phyloP scores from a whole-genome alignment of 1,284 basidiomycete species.

The Cutaneotrichosporon mucoides region DNA sequence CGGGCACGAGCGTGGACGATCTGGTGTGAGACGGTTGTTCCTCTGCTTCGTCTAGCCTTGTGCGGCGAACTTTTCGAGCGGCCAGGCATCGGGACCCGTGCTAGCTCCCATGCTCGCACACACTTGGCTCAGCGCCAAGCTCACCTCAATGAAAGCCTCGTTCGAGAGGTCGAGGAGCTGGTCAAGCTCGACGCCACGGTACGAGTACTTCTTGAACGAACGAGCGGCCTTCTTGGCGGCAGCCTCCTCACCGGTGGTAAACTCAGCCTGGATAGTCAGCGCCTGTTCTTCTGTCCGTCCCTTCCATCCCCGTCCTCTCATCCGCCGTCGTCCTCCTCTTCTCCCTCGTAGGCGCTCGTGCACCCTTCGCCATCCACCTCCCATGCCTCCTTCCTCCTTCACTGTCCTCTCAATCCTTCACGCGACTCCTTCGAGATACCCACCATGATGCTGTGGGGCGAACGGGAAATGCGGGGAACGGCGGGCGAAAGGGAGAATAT shows the following conservation, averaged over 20 bases:
- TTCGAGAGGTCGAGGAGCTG: conserved; percentile 95
- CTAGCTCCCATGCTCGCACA: too few relatives aligned
- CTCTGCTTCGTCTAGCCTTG: too few relatives aligned
- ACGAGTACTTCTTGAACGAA: conserved; percentile 98
- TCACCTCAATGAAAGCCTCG: conserved; percentile 64
- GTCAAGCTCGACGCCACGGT: conserved; percentile 95
- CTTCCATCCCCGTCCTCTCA: too few relatives aligned
- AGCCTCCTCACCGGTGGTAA: conserved; percentile 82
- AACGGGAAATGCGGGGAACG: not conserved
- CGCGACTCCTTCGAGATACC: not conserved
- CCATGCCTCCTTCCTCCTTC: not conserved
- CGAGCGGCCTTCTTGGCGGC: conserved; percentile 96
- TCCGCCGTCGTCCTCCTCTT: not conserved
- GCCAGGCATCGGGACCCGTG: too few relatives aligned
- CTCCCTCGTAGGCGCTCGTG: not conserved
- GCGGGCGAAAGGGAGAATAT: not conserved
- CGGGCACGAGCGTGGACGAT: conserved; percentile 98
- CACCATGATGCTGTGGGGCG: conserved; percentile 7
- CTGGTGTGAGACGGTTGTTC: conserved; percentile 48
- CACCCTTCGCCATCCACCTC: not conserved
- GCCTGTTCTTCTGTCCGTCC: not conserved
- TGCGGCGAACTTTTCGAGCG: too few relatives aligned
- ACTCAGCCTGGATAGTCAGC: conserved; percentile 31
- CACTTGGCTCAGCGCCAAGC: conserved; percentile 12
- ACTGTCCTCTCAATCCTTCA: not conserved